Evolutionary conservation across 2,329 filamentous ascomycete species (phyloP).

Genomic region (Neophaeococcomyces aloes): DNA sequence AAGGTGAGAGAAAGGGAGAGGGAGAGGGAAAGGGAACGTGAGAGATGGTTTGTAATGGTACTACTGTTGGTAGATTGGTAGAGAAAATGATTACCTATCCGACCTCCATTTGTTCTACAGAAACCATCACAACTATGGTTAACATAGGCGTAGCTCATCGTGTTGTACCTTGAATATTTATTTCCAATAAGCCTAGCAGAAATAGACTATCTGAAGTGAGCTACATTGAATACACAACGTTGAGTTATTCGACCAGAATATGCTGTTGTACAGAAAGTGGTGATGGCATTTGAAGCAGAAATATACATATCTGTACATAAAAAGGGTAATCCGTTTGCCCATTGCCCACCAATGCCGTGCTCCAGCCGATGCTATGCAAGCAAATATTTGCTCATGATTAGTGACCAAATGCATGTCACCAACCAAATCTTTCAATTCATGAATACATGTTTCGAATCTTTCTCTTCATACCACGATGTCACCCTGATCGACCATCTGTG

Average conservation of each 20-base stretch:
- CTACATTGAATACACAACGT: background rate
- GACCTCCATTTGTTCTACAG: no score
- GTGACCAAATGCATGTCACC: no score
- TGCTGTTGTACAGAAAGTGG: background rate
- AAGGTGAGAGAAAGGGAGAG: no score
- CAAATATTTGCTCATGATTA: background rate
- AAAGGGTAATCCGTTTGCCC: background rate
- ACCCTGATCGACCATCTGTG: conserved; percentile 58
- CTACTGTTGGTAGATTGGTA: no score
- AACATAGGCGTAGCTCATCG: no score
- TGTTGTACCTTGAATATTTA: no score
- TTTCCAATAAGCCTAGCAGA: no score
- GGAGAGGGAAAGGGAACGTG: no score
- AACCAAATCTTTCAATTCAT: background rate
- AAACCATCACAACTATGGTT: no score
- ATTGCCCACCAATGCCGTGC: background rate
- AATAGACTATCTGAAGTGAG: background rate
- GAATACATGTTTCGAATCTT: background rate
- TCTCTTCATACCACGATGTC: conserved; percentile 49
- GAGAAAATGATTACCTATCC: no score
- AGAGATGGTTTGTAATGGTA: no score
- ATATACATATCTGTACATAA: background rate
- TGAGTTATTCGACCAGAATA: background rate
- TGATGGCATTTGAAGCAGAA: conserved; percentile 3
- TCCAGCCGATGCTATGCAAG: background rate